Evolutionary conservation across 2,329 filamentous ascomycete species (phyloP), one percentile per base, ranked within the genome.

Genomic region (Trichoderma sp.): DNA sequence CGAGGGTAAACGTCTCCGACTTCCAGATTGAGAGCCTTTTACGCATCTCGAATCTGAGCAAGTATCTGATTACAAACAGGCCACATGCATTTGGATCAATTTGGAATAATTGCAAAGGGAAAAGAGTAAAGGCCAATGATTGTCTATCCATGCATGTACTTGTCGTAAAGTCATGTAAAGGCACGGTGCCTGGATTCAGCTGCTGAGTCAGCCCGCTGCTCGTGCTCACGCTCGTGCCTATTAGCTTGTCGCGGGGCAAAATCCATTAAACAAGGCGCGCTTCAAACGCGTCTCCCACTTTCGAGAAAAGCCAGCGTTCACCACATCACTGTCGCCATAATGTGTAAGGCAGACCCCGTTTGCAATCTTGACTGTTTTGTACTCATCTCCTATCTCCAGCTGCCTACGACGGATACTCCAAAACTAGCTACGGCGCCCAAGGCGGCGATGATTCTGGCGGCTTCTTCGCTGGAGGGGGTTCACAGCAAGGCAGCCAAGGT

Each of bases 361-460:
- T 13, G 1, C 55, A 7, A 11, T 37, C n/a, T 63, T 39, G 26
- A n/a, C 16, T 43, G n/a, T 24, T 5, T n/a, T 13, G 8, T 51
- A 39, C 28, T 30, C 10, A n/a, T 68, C 72, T 69, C 56, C n/a
- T 58, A 11, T 24, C 2, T 30, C 46, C 69, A 85, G 81, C 82
- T 80, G 83, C 84, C 72, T 87, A 86, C 81, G 81, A 79, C 70
- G 81, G 82, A 73, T 86, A 82, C 77, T 72, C 79, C 73, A 82
- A 80, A 76, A 73, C 78, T 28, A 75, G 79, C 70, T 87, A 86
- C 75, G 85, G 86, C 73, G 84, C 81, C 70, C 82, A 85, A 74
- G 86, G 85, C 72, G 87, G 83, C 76, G 86, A 87, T 69, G 86
- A 87, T 73, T 86, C 84, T 56, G 88, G 88, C 72, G 88, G 88